These are phyloP conservation scores for Scheffersomyces coipomensis DNA, from an alignment of 805 yeast species.

Conservation along the genomic window DNA sequence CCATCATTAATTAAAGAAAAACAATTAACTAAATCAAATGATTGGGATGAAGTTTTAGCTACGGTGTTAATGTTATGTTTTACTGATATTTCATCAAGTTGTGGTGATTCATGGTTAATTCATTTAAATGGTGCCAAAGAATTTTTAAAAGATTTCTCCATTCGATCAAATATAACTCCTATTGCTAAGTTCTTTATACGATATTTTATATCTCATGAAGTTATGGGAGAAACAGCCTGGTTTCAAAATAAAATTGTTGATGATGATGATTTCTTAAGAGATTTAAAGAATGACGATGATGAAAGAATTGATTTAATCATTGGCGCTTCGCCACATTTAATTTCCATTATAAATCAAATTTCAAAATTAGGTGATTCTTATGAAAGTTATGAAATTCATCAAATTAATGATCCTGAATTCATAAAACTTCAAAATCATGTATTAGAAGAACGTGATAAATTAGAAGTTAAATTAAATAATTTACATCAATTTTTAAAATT, in stretches of 20 bases:
- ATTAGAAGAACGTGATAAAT: constrained; percentile 11
- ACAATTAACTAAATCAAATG: constrained; percentile 13
- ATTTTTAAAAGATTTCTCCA: constrained; percentile 24
- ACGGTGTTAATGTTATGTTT: constrained; percentile 39
- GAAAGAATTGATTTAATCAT: constrained; percentile 35
- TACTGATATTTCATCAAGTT: constrained; percentile 39
- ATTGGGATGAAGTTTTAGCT: constrained; percentile 42
- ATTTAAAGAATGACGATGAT: constrained; percentile 29
- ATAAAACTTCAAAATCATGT: constrained; percentile 12
- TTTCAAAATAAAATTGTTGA: constrained; percentile 13
- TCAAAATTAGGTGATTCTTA: constrained; percentile 35
- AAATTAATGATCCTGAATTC: background rate
- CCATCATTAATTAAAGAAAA: constrained; percentile 27
- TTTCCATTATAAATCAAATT: constrained; percentile 33
- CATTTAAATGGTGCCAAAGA: constrained; percentile 37
- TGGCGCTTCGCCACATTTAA: constrained; percentile 39
- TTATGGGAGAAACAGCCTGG: constrained; percentile 46
- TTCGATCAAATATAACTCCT: constrained; percentile 23
- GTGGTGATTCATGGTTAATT: constrained; percentile 37
- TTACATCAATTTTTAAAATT: constrained; percentile 19
- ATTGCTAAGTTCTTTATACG: constrained; percentile 33
- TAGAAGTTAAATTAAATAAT: constrained; percentile 19
- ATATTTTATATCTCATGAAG: constrained; percentile 41
- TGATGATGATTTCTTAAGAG: constrained; percentile 27
- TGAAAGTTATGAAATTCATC: constrained; percentile 21